Evolutionary conservation across 108 stramenopile genomes (phyloP).

Genomic region (Aurantiochytrium sp.): DNA sequence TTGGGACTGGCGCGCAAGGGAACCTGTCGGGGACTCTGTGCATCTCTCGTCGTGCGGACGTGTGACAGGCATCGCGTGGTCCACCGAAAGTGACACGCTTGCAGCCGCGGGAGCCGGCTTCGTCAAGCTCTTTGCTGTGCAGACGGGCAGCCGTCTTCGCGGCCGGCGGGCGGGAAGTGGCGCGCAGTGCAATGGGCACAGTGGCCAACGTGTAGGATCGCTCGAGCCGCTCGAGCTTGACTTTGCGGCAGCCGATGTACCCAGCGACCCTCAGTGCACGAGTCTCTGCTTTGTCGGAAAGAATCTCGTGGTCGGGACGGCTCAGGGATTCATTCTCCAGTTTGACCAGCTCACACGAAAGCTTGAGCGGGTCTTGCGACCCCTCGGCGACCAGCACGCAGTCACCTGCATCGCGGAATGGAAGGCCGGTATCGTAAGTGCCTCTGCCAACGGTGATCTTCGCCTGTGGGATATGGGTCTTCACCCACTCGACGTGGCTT

Average conservation of each 20-base stretch:
- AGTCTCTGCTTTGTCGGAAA: conserved; percentile 14
- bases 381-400: too few species aligned
- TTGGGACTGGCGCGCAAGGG: background rate
- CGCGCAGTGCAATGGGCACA: too few species aligned
- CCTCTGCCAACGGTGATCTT: background rate
- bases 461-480: conserved; percentile 12
- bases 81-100: background rate
- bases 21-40: background rate
- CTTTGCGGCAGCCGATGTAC: background rate
- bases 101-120: background rate
- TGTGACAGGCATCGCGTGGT: background rate
- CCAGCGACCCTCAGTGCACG: background rate
- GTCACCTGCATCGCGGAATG: background rate
- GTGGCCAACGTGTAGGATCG: too few species aligned
- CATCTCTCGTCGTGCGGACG: too few species aligned
- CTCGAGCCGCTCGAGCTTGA: background rate
- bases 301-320: background rate
- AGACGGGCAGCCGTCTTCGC: too few species aligned
- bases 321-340: background rate
- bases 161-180: too few species aligned
- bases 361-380: too few species aligned
- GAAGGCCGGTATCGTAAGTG: background rate
- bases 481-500: background rate
- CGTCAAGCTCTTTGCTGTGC: background rate
- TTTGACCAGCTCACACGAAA: background rate